Evolutionary conservation across 768 basidiomycete genomes (phyloP).

Genomic region (Lactarius sanguifluus): DNA sequence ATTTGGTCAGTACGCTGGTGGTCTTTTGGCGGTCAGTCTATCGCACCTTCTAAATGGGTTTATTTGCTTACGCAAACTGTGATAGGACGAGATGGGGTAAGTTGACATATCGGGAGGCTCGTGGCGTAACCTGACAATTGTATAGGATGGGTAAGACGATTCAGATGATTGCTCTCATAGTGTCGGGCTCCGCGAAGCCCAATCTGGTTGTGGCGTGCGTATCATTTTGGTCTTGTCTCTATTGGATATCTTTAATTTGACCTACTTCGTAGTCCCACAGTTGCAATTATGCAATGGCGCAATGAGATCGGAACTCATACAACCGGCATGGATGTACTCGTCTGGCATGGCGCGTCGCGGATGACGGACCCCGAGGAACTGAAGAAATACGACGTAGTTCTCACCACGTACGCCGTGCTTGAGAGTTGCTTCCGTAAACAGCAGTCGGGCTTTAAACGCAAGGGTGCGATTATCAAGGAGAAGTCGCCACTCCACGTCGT

Average conservation of each 20-base stretch:
- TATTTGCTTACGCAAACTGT: constrained; percentile 14
- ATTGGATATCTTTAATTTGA: neutral
- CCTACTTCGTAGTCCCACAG: constrained; percentile 42
- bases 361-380: constrained; percentile 66
- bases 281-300: constrained; percentile 78
- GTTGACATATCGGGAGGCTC: constrained; percentile 29
- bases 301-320: constrained; percentile 91
- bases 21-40: constrained; percentile 78
- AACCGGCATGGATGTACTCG: constrained; percentile 74
- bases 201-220: constrained; percentile 92
- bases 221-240: neutral
- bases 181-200: constrained; percentile 73
- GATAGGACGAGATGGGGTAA: constrained; percentile 91
- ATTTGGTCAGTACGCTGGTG: constrained; percentile 80
- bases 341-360: constrained; percentile 89
- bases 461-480: constrained; percentile 82
- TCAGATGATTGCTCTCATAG: constrained; percentile 88
- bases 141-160: constrained; percentile 92
- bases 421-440: constrained; percentile 95
- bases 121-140: constrained; percentile 21
- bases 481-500: constrained; percentile 82
- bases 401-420: constrained; percentile 85
- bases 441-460: constrained; percentile 86
- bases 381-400: constrained; percentile 82
- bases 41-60: constrained; percentile 6